Percentiles rank a stretch among this genome's conserved stretches.
Evolutionary conservation across 75 land plant genomes (phyloP).

Genomic region (Cryptomeria japonica): DNA sequence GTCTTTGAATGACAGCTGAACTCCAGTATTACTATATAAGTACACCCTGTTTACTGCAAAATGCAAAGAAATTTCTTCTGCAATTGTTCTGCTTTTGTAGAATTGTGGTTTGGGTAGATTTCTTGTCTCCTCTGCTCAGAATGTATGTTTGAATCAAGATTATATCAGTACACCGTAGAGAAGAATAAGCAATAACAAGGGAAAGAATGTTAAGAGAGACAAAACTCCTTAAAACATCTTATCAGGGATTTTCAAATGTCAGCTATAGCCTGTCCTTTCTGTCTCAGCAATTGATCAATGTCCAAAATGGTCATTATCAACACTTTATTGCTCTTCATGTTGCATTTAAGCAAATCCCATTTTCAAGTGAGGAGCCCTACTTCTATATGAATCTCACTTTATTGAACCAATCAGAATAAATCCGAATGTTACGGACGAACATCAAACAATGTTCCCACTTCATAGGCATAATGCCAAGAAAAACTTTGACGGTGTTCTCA

Average conservation of each 20-base stretch:
- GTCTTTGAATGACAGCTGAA: not conserved
- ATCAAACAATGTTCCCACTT: conserved; percentile 3
- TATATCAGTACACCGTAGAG: not conserved
- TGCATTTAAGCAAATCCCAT: not conserved
- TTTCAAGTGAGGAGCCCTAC: not conserved
- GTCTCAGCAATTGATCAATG: not conserved
- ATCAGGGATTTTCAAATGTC: not conserved
- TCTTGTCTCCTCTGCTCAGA: not conserved
- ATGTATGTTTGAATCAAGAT: not conserved
- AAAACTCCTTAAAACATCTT: not conserved
- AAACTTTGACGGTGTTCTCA: not conserved
- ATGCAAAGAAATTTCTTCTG: not conserved
- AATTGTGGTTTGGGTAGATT: not conserved
- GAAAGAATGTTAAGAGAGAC: not conserved
- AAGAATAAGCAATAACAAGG: not conserved
- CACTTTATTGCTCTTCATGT: not conserved
- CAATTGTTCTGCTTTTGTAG: not conserved
- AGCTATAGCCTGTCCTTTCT: not conserved
- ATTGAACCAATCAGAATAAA: conserved; percentile 6
- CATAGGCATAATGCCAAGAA: not conserved
- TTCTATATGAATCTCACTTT: conserved; percentile 5
- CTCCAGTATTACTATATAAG: not conserved
- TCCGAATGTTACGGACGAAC: conserved; percentile 5
- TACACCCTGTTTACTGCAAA: not conserved
- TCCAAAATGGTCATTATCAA: not conserved